Percentiles rank a stretch among this genome's conserved stretches.
phyloP scores from a whole-genome alignment of 129 eudicot genomes.

The Saussurea involucrata region DNA sequence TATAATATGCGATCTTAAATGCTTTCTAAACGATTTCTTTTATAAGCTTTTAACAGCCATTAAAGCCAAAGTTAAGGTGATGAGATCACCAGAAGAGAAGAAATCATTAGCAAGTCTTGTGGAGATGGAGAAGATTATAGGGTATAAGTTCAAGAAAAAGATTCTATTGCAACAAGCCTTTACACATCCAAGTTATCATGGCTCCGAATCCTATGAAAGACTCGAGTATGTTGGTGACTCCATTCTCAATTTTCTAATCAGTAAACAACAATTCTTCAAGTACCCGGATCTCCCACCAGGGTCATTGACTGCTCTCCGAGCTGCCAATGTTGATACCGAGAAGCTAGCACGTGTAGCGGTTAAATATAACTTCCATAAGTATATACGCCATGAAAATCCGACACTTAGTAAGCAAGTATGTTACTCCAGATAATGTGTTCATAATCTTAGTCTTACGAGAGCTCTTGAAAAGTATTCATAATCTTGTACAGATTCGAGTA shows the following conservation, averaged over 20 bases:
- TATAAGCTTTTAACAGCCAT: slow-evolving; percentile 27
- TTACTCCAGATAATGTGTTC: not conserved
- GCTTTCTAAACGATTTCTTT: slow-evolving; percentile 9
- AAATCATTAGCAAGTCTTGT: slow-evolving; percentile 36
- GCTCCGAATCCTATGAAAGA: slow-evolving; percentile 57
- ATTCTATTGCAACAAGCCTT: slow-evolving; percentile 55
- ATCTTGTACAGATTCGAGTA: slow-evolving; percentile 44
- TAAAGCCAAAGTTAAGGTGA: slow-evolving; percentile 17
- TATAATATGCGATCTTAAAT: not conserved
- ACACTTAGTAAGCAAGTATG: slow-evolving; percentile 54
- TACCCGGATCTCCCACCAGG: slow-evolving; percentile 73
- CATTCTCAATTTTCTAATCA: slow-evolving; percentile 57
- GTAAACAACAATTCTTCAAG: slow-evolving; percentile 50
- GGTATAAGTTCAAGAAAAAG: slow-evolving; percentile 52
- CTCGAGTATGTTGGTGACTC: slow-evolving; percentile 82
- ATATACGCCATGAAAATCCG: slow-evolving; percentile 51
- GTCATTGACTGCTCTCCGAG: slow-evolving; percentile 60
- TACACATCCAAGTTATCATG: slow-evolving; percentile 55
- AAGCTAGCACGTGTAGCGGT: slow-evolving; percentile 68
- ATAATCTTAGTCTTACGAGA: slow-evolving; percentile 30
- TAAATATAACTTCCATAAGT: slow-evolving; percentile 54
- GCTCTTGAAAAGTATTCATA: slow-evolving; percentile 35
- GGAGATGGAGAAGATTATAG: slow-evolving; percentile 65
- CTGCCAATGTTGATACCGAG: slow-evolving; percentile 76
- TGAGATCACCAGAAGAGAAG: slow-evolving; percentile 30